A percentile compares a stretch with the other conserved stretches of the same genome.
Conservation (phyloP, 176 grass and related monocot species). For the Themeda triandra region DNA sequence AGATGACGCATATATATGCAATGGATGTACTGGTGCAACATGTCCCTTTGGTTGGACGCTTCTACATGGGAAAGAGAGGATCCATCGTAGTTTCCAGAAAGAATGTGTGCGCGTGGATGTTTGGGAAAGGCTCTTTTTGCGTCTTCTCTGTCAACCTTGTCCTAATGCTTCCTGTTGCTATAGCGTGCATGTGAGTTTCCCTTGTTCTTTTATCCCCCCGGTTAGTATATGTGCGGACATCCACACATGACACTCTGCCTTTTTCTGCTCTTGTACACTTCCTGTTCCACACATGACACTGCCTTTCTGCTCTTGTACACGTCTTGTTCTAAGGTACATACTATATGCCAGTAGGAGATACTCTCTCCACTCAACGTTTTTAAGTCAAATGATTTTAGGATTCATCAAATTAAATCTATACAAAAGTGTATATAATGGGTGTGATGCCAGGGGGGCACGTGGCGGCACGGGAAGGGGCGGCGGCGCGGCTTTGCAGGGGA, state of each 20-base stretch:
- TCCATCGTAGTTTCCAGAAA: constrained; percentile 19
- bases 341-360: neutral
- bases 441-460: no score
- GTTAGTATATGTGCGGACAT: neutral
- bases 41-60: constrained; percentile 2
- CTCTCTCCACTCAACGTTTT: neutral
- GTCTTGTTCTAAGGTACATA: neutral
- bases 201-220: constrained; percentile 12
- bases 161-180: neutral
- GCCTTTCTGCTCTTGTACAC: neutral
- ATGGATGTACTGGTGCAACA: neutral
- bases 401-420: no score
- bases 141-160: constrained; percentile 20
- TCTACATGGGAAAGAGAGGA: neutral
- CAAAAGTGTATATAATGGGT: no score
- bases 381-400: neutral
- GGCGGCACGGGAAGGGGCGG: no score
- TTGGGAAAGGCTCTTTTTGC: neutral
- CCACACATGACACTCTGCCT: neutral
- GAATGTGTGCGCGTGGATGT: neutral
- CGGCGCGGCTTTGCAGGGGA: no score
- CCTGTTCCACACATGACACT: neutral
- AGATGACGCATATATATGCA: neutral
- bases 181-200: constrained; percentile 12
- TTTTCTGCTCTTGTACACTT: neutral